Evolutionary conservation across 176 grass and related monocot species (phyloP), one percentile per base, ranked within the genome.

Genomic region (Metroxylon sagu): DNA sequence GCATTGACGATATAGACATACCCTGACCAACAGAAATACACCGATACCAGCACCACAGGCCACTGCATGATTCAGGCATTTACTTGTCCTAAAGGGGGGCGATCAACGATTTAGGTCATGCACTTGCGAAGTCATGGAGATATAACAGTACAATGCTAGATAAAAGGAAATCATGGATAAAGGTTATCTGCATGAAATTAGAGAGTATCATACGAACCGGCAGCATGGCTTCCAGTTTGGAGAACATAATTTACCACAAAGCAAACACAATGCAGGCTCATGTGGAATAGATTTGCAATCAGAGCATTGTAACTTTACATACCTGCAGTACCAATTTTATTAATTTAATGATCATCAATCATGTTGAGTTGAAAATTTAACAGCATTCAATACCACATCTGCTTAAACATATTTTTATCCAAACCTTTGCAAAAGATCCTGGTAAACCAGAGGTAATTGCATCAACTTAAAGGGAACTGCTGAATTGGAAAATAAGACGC

Each of bases 21-120:
- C 94, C 88, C 94, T 78, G 65, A 99, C 87, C 70, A 99, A 77
- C 76, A 99, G 82, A 68, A 99, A 99, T 73, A 98, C 84, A 68
- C 88, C 85, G 35, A 99, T 67, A 64, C 94, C 85, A 71, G 94
- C 88, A 70, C 94, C 88, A 72, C 94, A 99, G 56, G 77, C 79
- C 17, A 66, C 27, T 5, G 88, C 88, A 72, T 99, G 94, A 74
- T 77, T 85, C 54, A 80, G 74, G 70, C 94, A 99, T 79, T 85
- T 99, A 56, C 88, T 79, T 61, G 52, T 27, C 79, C 94, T 99
- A 68, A 48, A 85, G 53, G 60, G 55, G 28, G 19, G 64, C 26
- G 61, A 43, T 29, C 39, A 57, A 78, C 43, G 73, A 70, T 66
- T 73, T 53, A 57, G 48, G 1, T 27, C 21, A 28, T 19, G 10